Evolutionary conservation across 2,329 filamentous ascomycete genomes (phyloP), one percentile per base, ranked within the genome.

Genomic region (Sporothrix curviconia): DNA sequence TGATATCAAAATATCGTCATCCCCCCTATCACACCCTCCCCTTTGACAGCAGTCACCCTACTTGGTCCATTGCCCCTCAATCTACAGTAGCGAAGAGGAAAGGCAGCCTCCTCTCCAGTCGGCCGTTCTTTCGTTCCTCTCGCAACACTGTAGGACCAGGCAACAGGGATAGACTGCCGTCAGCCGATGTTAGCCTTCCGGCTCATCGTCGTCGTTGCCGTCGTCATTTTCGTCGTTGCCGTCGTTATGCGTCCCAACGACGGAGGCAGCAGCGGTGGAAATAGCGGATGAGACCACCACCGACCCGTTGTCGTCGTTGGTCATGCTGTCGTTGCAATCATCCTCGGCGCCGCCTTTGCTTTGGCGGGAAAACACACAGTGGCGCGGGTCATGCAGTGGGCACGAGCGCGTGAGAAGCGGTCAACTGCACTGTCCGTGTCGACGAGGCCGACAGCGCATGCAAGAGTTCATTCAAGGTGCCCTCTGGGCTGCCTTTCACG

Each of bases 151-250:
- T 74, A 82, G 79, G 79, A 82, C 77, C 79, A 84, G 80, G 75
- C 74, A 78, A 81, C 79, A 85, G 83, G 83, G 80, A 80, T 82
- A 80, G 78, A 80, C 79, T 79, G 78, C 78, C 80, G 79, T 78
- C 77, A 47, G 69, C 76, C 74, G 63, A 66, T 66, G 75, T 76
- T 77, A 81, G 67, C 82, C 83, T 65, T 87, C 84, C 65, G 87
- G 83, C 57, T 85, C 82, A 68, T 80, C 78, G 60, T 86, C 85
- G 67, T 88, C 84, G 67, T 78, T 81, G 69, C 73, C 73, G 71
- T 81, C 79, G 39, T 43, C 56, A 40, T 36, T 43, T 22, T 39
- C 40, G 37, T 42, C 53, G 44, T 15, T 28, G 22, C 37, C 25
- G 34, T n/a, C 44, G 12, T 17, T 30, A 14, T 4, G 32, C 9